phyloP scores from a whole-genome alignment of 148 eudicot genomes.

The Fallopia convolvulus region DNA sequence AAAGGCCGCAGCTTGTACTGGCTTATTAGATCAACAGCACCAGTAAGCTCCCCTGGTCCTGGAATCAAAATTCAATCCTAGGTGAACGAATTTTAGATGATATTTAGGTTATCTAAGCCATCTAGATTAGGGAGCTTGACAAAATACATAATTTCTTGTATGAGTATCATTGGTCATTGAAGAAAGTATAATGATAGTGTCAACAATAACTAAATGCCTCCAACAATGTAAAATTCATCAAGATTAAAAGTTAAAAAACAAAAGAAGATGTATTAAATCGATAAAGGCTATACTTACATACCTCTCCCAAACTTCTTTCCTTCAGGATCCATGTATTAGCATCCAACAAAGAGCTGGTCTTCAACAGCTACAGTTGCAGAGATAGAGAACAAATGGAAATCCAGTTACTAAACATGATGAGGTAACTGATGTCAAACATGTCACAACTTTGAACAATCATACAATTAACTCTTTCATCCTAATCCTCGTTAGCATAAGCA shows the following conservation, averaged over 20 bases:
- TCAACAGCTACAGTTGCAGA: constrained; percentile 23
- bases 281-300: not conserved
- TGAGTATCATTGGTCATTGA: not conserved
- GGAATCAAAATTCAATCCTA: not conserved
- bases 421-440: not conserved
- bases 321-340: constrained; percentile 73
- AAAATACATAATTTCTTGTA: not conserved
- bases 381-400: not conserved
- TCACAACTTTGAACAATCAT: not conserved
- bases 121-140: not conserved
- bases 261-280: not conserved
- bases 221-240: not conserved
- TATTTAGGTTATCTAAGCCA: not conserved
- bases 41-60: constrained; percentile 59
- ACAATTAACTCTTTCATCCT: not conserved
- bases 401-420: not conserved
- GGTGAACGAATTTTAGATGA: not conserved
- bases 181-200: not conserved
- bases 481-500: not conserved
- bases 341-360: constrained; percentile 23
- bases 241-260: not conserved
- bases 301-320: constrained; percentile 86
- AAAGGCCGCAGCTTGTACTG: constrained; percentile 37
- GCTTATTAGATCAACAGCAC: constrained; percentile 45
- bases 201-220: not conserved